Base-by-base conservation (phyloP, 192 early-diverging fungal genomes). In the Linderina pennispora region DNA sequence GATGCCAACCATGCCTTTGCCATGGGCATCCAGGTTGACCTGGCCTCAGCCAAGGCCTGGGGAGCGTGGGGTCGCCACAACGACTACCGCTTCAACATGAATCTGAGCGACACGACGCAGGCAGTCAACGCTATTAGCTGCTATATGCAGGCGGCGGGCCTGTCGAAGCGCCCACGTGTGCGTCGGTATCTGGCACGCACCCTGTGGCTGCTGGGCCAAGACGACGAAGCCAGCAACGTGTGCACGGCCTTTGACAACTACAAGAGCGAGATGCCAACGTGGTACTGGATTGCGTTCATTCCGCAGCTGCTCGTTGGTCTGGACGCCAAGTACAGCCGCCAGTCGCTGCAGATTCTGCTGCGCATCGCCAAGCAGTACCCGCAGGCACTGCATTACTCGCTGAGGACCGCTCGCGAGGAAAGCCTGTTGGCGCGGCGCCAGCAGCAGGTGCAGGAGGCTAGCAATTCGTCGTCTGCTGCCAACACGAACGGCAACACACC, bases 201-300 rank as follows among this genome's bases (percentile, higher is more conserved):
- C 20, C 79, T 98, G 43, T 99, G 94, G 94, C 62, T 99, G 36
- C 79, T 99, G 44, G 79, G 88, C 43, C 81, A 93, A 63, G 87
- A 91, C 63, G 89, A 96, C 63, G 74, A 75, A 8, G 59, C 79
- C 36, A 82, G 83, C 2, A 82, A 72, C 15, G 79, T 99, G 25
- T 77, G 83, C 37, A 77, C 81, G 15, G 85, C 86, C 3, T 92
- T 90, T 55, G 89, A 94, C 38, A 77, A 77, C 1, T 95, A 88
- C 78, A 95, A 94, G 50, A 82, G 84, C 17, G 97, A 98, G 22
- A 77, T 85, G 44, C 90, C 90, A 13, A 77, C 87, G 10, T 97
- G 92, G 95, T 93, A 95, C 74, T 99, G 97, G 97, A 92, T 94
- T 44, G 92, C 89, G 0, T 96, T 97, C 51, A 94, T 99, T 40